Percentiles rank a stretch among this genome's conserved stretches.
These are phyloP conservation scores for Ascochyta lentis DNA, from an alignment of 2,329 filamentous ascomycete genomes.

Conservation along the genomic window DNA sequence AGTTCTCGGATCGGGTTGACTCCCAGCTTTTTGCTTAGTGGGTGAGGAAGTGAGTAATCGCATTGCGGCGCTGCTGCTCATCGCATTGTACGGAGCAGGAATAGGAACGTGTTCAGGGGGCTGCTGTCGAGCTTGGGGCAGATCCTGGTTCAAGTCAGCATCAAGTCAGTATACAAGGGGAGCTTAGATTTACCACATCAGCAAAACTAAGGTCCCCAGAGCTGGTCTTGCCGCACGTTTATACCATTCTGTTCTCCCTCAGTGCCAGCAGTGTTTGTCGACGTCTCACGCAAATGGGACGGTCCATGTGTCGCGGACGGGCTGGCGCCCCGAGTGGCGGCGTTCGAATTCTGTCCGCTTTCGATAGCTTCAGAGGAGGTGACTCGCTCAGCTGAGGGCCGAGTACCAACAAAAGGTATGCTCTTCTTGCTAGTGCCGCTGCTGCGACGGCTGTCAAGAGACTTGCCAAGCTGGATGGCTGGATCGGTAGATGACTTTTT, in stretches of 20 bases:
- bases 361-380: slow-evolving; percentile 32
- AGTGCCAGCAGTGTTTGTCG: slow-evolving; percentile 28
- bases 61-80: slow-evolving; percentile 17
- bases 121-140: slow-evolving; percentile 10
- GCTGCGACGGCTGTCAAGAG: slow-evolving; percentile 87
- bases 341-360: slow-evolving; percentile 35
- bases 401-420: slow-evolving; percentile 50
- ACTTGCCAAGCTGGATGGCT: slow-evolving; percentile 71
- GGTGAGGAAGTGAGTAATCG: slow-evolving; percentile 23
- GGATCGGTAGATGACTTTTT: slow-evolving; percentile 55
- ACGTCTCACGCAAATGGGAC: slow-evolving; percentile 43
- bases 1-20: slow-evolving; percentile 25
- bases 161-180: slow-evolving; percentile 13
- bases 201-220: slow-evolving; percentile 52
- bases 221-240: slow-evolving; percentile 54
- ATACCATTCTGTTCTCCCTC: slow-evolving; percentile 38
- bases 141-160: slow-evolving; percentile 21
- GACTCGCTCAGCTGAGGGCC: slow-evolving; percentile 37
- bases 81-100: slow-evolving; percentile 17
- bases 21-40: slow-evolving; percentile 24
- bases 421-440: slow-evolving; percentile 86
- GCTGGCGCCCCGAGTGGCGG: slow-evolving; percentile 42
- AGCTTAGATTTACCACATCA: slow-evolving; percentile 42
- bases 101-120: slow-evolving; percentile 26
- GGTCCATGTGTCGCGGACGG: slow-evolving; percentile 41